Conservation (phyloP, 371 early-diverging fungal species). For the Haplosporangium sp. region DNA sequence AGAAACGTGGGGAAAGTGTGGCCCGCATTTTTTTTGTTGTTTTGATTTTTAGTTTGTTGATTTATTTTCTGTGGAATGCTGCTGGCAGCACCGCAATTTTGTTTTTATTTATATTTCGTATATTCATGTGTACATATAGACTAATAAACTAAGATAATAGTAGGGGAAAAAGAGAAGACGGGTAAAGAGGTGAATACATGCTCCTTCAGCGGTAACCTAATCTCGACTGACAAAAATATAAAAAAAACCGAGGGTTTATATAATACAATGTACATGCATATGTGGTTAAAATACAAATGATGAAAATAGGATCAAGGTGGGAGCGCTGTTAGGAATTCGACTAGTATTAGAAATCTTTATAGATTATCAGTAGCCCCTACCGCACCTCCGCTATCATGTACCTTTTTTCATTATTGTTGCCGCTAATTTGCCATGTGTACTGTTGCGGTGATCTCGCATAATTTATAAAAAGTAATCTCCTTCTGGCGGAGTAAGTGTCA, state of each 20-base stretch:
- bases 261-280: neutral
- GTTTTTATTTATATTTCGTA: too few species aligned
- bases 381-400: neutral
- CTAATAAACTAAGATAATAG: too few species aligned
- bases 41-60: too few species aligned
- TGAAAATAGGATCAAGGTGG: neutral
- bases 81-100: neutral
- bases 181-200: too few species aligned
- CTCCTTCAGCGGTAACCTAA: too few species aligned
- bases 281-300: neutral
- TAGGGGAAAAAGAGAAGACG: too few species aligned
- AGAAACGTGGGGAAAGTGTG: conserved; percentile 26
- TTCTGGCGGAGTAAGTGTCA: neutral
- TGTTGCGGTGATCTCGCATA: neutral
- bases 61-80: neutral
- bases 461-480: neutral
- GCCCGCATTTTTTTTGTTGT: conserved; percentile 5
- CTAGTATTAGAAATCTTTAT: neutral
- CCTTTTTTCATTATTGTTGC: neutral
- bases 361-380: too few species aligned
- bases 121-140: too few species aligned
- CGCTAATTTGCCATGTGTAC: neutral
- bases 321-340: neutral
- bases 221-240: too few species aligned
- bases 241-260: too few species aligned